Conservation (phyloP, 495 filamentous ascomycete species). For the Jackrogersella minutella region DNA sequence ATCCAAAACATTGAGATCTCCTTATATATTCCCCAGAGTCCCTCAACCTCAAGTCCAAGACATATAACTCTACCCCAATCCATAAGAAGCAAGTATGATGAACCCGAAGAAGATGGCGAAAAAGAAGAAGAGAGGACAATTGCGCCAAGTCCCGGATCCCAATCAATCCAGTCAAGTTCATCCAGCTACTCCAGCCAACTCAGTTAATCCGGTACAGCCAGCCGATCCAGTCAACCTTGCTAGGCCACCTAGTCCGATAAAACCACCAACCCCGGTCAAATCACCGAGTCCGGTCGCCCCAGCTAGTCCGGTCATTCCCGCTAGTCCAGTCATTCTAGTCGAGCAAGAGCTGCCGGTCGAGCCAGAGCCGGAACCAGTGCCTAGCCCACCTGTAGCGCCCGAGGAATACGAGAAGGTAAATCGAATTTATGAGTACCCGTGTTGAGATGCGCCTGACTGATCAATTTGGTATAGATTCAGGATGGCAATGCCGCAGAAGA, state of each 20-base stretch:
- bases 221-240: background rate
- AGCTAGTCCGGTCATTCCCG: background rate
- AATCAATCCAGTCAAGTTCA: background rate
- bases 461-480: background rate
- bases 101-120: slow-evolving; percentile 25
- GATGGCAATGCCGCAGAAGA: slow-evolving; percentile 4
- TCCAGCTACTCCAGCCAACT: background rate
- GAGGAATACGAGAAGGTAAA: slow-evolving; percentile 21
- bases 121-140: slow-evolving; percentile 22
- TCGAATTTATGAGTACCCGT: background rate
- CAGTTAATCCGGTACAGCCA: background rate
- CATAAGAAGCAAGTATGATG: slow-evolving; percentile 4
- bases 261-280: background rate
- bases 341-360: background rate
- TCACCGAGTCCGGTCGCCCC: background rate
- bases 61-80: slow-evolving; percentile 11
- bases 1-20: slow-evolving; percentile 6
- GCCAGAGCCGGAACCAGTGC: background rate
- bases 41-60: background rate
- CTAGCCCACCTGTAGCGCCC: background rate
- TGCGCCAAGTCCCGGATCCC: background rate
- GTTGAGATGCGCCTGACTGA: background rate
- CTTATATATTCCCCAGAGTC: slow-evolving; percentile 21
- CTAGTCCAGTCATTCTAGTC: background rate
- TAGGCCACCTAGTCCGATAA: background rate